These are phyloP conservation scores for Aeminium ludgeri DNA, from an alignment of 495 filamentous ascomycete species.

Conservation along the genomic window DNA sequence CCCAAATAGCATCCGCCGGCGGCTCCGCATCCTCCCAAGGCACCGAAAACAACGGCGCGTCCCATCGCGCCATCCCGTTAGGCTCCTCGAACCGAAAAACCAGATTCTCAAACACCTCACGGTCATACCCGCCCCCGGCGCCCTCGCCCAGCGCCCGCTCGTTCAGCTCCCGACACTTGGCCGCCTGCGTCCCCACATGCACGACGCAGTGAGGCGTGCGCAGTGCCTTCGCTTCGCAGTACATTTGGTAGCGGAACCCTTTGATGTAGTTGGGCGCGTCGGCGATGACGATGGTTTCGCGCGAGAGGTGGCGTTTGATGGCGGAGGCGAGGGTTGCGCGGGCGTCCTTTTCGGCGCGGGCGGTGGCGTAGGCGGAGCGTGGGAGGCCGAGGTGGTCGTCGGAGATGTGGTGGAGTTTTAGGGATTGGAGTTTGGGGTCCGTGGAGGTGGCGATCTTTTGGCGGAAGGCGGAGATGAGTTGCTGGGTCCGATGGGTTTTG, in stretches of 20 bases:
- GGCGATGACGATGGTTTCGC: constrained; percentile 70
- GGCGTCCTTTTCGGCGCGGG: constrained; percentile 71
- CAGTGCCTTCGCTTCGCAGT: constrained; percentile 81
- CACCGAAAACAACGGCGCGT: constrained; percentile 82
- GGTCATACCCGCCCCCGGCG: constrained; percentile 20
- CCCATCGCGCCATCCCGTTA: constrained; percentile 87
- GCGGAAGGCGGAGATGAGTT: constrained; percentile 52
- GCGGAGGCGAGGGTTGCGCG: constrained; percentile 73
- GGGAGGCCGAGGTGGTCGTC: constrained; percentile 46
- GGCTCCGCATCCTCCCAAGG: constrained; percentile 59
- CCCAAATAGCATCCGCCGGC: constrained; percentile 59
- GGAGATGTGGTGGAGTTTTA: constrained; percentile 51
- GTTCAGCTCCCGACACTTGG: constrained; percentile 49
- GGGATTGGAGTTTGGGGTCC: constrained; percentile 33
- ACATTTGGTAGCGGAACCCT: constrained; percentile 89
- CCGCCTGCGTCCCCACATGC: constrained; percentile 64
- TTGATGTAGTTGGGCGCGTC: constrained; percentile 97
- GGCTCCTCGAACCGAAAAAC: constrained; percentile 94
- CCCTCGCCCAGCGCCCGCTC: constrained; percentile 24
- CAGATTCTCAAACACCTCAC: constrained; percentile 70
- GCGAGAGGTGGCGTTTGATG: constrained; percentile 62
- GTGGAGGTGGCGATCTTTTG: constrained; percentile 34
- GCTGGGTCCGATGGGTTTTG: constrained; percentile 70
- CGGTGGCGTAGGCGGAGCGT: constrained; percentile 47
- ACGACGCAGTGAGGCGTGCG: constrained; percentile 68